phyloP scores from a whole-genome alignment of 2,329 filamentous ascomycete species.

The Cladophialophora yegresii region DNA sequence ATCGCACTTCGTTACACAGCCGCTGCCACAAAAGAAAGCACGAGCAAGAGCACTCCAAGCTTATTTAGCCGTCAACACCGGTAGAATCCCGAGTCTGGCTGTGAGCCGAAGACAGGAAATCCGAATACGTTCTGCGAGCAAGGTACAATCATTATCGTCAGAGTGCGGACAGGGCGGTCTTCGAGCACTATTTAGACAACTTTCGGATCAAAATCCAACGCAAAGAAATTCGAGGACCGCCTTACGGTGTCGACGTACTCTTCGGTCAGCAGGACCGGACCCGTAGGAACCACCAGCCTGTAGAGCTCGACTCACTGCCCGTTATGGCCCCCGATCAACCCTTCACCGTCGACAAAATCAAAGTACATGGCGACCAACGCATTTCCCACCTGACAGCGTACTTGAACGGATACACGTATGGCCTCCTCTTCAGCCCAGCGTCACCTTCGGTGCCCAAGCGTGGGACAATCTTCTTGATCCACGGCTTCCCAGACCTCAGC shows the following conservation, averaged over 20 bases:
- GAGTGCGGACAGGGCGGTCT: background rate
- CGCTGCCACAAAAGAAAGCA: background rate
- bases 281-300: background rate
- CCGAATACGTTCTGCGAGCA: conserved; percentile 6
- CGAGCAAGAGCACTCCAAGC: background rate
- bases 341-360: conserved; percentile 59
- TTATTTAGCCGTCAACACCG: conserved; percentile 7
- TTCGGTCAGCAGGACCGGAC: background rate
- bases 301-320: background rate
- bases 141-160: background rate
- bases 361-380: conserved; percentile 63
- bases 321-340: conserved; percentile 46
- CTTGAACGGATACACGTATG: conserved; percentile 71
- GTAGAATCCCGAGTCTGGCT: conserved; percentile 6
- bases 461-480: conserved; percentile 62
- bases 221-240: background rate
- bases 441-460: conserved; percentile 44
- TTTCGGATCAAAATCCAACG: background rate
- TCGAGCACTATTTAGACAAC: background rate
- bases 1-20: background rate
- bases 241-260: background rate
- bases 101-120: conserved; percentile 1
- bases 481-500: conserved; percentile 80
- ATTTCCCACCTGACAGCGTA: conserved; percentile 64
- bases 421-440: conserved; percentile 56